phyloP scores from a whole-genome alignment of 176 grass and related monocot genomes.

The Poa pratensis region DNA sequence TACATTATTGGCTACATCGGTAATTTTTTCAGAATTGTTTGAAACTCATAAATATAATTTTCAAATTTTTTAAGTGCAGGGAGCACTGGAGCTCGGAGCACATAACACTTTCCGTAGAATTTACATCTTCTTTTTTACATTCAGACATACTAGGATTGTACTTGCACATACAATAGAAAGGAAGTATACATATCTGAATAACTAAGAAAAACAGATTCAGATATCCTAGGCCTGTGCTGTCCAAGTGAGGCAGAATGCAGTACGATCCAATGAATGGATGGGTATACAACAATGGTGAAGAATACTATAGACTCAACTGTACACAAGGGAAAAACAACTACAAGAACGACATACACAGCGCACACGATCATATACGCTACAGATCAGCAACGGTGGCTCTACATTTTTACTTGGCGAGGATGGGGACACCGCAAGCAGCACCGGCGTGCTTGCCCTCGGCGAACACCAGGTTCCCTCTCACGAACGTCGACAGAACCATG shows the following conservation, averaged over 20 bases:
- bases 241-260: background rate
- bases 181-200: background rate
- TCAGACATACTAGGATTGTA: background rate
- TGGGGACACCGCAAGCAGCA: conserved; percentile 67
- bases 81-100: no score
- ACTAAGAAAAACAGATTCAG: background rate
- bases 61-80: no score
- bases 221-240: background rate
- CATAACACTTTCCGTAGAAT: no score
- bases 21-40: no score
- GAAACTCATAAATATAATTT: no score
- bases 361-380: conserved; percentile 42
- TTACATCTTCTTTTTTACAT: background rate
- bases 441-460: conserved; percentile 70
- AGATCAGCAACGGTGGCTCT: background rate
- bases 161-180: background rate
- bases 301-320: background rate
- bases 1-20: no score
- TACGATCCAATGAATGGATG: background rate
- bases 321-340: background rate
- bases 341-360: background rate
- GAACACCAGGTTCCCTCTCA: conserved; percentile 90
- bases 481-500: conserved; percentile 79
- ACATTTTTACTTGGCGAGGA: conserved; percentile 65
- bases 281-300: conserved; percentile 1